phyloP scores from a whole-genome alignment of 257 asterid species.

The Solanum acaule region DNA sequence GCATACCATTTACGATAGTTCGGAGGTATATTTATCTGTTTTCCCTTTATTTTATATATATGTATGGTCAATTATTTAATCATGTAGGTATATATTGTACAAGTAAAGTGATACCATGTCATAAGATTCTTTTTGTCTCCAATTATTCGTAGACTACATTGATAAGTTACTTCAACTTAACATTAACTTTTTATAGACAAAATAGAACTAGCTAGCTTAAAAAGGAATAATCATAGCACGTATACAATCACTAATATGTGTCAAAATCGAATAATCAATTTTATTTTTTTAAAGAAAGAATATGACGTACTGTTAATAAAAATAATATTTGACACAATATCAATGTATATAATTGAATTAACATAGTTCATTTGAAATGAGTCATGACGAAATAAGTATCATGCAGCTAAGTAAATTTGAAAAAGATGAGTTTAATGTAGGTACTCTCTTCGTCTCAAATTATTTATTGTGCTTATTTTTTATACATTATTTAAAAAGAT shows the following conservation, averaged over 20 bases:
- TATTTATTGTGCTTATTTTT: not conserved
- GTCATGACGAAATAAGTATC: not conserved
- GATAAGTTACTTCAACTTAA: not conserved
- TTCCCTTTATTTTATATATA: not conserved
- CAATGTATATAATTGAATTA: not conserved
- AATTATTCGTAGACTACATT: not conserved
- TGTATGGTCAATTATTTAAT: not conserved
- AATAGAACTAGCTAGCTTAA: not conserved
- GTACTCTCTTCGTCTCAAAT: not conserved
- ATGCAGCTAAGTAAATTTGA: not conserved
- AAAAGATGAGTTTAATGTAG: not conserved
- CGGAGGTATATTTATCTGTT: too few species aligned
- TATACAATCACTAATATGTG: not conserved
- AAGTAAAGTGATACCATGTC: not conserved
- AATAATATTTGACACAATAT: not conserved
- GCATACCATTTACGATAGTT: too few species aligned
- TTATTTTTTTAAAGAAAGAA: not conserved
- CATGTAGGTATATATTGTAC: not conserved
- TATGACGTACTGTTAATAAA: not conserved
- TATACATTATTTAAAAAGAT: too few species aligned
- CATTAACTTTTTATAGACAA: not conserved
- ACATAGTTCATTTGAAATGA: not conserved
- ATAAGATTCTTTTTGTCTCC: not conserved
- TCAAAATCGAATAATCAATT: not conserved
- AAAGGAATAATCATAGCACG: not conserved